Conservation (phyloP, 2,329 filamentous ascomycete genomes). For the Triangularia verruculosa region DNA sequence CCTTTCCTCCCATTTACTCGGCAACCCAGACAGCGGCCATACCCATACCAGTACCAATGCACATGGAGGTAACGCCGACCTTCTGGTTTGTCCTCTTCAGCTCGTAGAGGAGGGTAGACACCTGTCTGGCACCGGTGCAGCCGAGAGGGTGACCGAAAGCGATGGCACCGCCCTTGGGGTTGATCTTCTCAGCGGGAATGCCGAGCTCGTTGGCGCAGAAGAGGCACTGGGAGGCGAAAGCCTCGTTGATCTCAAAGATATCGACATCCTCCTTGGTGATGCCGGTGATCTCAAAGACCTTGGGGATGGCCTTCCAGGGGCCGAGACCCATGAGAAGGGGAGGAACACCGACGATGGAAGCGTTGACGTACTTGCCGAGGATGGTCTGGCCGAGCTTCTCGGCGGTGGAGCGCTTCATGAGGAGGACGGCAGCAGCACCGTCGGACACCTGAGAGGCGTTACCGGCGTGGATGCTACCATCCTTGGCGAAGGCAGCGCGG, state of each 20-base stretch:
- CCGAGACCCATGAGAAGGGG: conserved; percentile 95
- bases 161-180: conserved; percentile 95
- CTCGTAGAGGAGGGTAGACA: conserved; percentile 89
- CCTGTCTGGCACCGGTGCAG: conserved; percentile 90
- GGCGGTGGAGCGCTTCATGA: conserved; percentile 93
- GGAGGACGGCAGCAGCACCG: conserved; percentile 87
- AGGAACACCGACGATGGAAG: conserved; percentile 81
- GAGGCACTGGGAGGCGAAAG: conserved; percentile 90
- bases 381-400: conserved; percentile 84
- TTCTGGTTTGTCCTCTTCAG: conserved; percentile 78
- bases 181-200: conserved; percentile 81
- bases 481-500: conserved; percentile 82
- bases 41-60: conserved; percentile 93
- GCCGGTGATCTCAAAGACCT: conserved; percentile 83
- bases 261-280: conserved; percentile 88
- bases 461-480: conserved; percentile 91
- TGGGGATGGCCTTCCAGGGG: conserved; percentile 93
- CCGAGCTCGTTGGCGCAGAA: conserved; percentile 90
- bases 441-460: conserved; percentile 96
- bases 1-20: conserved; percentile 20
- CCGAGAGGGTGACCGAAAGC: conserved; percentile 94
- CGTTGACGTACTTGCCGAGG: conserved; percentile 86
- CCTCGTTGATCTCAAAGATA: conserved; percentile 99
- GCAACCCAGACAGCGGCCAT: conserved; percentile 97
- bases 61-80: conserved; percentile 94